Evolutionary conservation across 257 asterid genomes (phyloP).

Genomic region (Paulownia fortunei): DNA sequence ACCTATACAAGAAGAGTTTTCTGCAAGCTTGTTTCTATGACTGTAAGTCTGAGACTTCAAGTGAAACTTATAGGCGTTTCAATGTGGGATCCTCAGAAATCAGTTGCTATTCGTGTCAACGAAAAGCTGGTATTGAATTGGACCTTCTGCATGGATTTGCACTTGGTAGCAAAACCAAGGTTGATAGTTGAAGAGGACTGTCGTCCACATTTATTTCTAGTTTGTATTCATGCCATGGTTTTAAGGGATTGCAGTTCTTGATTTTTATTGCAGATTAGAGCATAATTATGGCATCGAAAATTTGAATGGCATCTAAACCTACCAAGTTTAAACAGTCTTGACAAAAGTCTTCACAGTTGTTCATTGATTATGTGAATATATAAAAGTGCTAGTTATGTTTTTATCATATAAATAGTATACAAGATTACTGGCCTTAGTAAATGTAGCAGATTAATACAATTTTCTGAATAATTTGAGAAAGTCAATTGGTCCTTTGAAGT

Average conservation of each 20-base stretch:
- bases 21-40: neutral
- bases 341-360: too few relatives aligned
- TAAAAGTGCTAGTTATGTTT: too few relatives aligned
- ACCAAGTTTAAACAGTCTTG: too few relatives aligned
- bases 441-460: too few relatives aligned
- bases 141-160: slow-evolving; percentile 21
- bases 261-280: neutral
- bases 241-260: slow-evolving; percentile 9
- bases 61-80: slow-evolving; percentile 21
- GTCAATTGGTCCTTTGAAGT: too few relatives aligned
- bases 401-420: too few relatives aligned
- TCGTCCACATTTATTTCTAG: slow-evolving; percentile 8
- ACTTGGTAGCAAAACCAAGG: slow-evolving; percentile 12
- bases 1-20: neutral
- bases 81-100: neutral
- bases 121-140: slow-evolving; percentile 11
- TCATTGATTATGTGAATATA: too few relatives aligned
- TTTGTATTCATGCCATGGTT: slow-evolving; percentile 21
- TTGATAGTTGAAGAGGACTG: slow-evolving; percentile 11
- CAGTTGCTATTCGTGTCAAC: neutral
- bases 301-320: neutral
- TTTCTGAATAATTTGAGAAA: too few relatives aligned
- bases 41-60: neutral
- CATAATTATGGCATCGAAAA: neutral
- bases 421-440: too few relatives aligned